Conservation (phyloP, 345 rosid species). For the Sonneratia caseolaris region DNA sequence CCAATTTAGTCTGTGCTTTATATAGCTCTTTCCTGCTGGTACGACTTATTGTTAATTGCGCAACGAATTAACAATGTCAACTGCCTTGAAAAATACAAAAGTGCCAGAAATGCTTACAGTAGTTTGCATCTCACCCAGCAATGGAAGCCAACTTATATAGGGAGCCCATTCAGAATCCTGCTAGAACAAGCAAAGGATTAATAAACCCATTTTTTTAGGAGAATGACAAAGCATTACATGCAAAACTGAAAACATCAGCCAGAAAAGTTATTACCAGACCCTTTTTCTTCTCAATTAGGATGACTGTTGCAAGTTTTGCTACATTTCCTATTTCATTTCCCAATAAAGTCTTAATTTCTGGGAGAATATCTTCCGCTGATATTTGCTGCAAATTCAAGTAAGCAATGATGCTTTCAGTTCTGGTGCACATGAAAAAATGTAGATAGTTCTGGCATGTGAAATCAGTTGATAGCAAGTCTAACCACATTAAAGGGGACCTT, state of each 20-base stretch:
- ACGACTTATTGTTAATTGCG: background rate
- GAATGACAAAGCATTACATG: background rate
- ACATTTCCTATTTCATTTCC: conserved; percentile 35
- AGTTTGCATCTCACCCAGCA: conserved; percentile 49
- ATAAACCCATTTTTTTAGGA: background rate
- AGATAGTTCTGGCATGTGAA: background rate
- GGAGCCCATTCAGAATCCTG: conserved; percentile 72
- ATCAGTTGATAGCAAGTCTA: conserved; percentile 3
- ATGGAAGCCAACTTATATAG: conserved; percentile 64
- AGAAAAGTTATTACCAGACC: conserved; percentile 32
- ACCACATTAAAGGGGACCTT: conserved; percentile 64
- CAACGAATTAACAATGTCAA: background rate
- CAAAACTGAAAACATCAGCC: conserved; percentile 2
- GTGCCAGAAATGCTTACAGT: conserved; percentile 24
- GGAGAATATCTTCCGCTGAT: conserved; percentile 49
- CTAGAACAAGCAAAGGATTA: conserved; percentile 1
- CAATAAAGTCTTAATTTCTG: conserved; percentile 27
- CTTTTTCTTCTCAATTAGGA: conserved; percentile 39
- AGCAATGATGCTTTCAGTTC: conserved; percentile 4
- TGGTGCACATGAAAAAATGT: conserved; percentile 3
- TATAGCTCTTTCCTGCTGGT: background rate
- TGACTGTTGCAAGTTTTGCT: conserved; percentile 51
- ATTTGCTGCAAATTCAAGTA: conserved; percentile 45
- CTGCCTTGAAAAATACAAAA: background rate
- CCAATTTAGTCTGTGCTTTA: background rate